phyloP scores from a whole-genome alignment of 1,284 basidiomycete species.

The Trametes polyzona region DNA sequence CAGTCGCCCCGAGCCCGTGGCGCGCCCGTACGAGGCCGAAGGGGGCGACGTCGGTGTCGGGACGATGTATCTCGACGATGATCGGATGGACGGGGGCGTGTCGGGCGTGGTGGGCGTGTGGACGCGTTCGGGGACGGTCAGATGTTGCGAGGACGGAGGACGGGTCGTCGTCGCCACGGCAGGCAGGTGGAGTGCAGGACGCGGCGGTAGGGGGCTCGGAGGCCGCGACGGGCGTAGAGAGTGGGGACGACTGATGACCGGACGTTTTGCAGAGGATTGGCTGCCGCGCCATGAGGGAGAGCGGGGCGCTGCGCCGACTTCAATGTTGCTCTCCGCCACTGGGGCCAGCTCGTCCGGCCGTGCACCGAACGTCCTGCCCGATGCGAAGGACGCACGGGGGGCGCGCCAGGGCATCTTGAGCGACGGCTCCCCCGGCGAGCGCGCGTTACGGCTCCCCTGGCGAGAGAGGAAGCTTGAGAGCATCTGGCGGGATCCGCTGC shows the following conservation, averaged over 20 bases:
- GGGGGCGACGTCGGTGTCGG: slow-evolving; percentile 11
- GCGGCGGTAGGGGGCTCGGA: slow-evolving; percentile 5
- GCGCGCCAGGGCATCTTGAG: slow-evolving; percentile 17
- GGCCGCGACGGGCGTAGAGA: slow-evolving; percentile 12
- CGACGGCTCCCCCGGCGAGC: slow-evolving; percentile 20
- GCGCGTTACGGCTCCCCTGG: slow-evolving; percentile 13
- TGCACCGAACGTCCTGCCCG: slow-evolving; percentile 22
- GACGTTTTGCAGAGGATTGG: slow-evolving; percentile 11
- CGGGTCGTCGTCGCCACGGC: neutral
- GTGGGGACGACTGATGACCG: slow-evolving; percentile 21
- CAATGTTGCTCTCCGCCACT: slow-evolving; percentile 19
- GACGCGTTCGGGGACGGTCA: slow-evolving; percentile 12
- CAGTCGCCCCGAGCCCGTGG: slow-evolving; percentile 17
- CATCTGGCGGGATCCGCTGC: slow-evolving; percentile 3
- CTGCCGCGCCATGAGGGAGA: slow-evolving; percentile 3
- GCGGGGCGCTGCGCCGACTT: neutral
- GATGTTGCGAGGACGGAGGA: slow-evolving; percentile 10
- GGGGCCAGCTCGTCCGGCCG: slow-evolving; percentile 23
- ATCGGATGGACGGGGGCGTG: slow-evolving; percentile 1
- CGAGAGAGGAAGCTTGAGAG: slow-evolving; percentile 5
- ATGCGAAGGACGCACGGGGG: slow-evolving; percentile 23
- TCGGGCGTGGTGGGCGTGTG: neutral
- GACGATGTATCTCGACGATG: slow-evolving; percentile 7
- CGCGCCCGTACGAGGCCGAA: slow-evolving; percentile 6
- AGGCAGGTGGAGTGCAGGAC: slow-evolving; percentile 5